These are phyloP conservation scores for Liquidambar formosana DNA, from an alignment of 164 flowering plant genomes.

Conservation along the genomic window DNA sequence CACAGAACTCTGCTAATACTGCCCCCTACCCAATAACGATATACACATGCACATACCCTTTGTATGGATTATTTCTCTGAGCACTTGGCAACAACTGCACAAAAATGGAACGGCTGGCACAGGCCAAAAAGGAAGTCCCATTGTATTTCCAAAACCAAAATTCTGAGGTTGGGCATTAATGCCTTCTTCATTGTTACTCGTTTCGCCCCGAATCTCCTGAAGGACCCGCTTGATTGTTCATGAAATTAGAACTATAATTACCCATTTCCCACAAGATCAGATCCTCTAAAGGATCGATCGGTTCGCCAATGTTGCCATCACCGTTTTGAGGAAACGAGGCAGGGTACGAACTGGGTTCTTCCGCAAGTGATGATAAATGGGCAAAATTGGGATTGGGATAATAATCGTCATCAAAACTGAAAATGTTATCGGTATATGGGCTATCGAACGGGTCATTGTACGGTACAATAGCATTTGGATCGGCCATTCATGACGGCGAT, in stretches of 20 bases:
- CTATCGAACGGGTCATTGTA: slow-evolving; percentile 24
- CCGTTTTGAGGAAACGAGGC: not conserved
- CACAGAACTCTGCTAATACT: too few species aligned
- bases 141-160: not conserved
- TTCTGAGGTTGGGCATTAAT: not conserved
- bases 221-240: slow-evolving; percentile 10
- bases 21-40: too few species aligned
- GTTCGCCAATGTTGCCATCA: not conserved
- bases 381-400: slow-evolving; percentile 3
- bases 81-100: slow-evolving; percentile 51
- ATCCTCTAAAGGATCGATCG: slow-evolving; percentile 3
- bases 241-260: not conserved
- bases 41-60: slow-evolving; percentile 40
- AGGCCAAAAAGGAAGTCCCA: slow-evolving; percentile 16
- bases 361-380: not conserved
- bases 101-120: slow-evolving; percentile 12
- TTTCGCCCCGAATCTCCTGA: not conserved
- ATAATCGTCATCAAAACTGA: not conserved
- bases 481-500: slow-evolving; percentile 12
- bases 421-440: not conserved
- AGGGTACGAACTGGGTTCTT: not conserved
- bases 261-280: not conserved
- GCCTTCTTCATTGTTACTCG: not conserved
- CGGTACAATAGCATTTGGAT: slow-evolving; percentile 9
- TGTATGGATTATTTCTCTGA: slow-evolving; percentile 46